Base-by-base conservation (phyloP, 257 asterid genomes). In the Gentiana dahurica region DNA sequence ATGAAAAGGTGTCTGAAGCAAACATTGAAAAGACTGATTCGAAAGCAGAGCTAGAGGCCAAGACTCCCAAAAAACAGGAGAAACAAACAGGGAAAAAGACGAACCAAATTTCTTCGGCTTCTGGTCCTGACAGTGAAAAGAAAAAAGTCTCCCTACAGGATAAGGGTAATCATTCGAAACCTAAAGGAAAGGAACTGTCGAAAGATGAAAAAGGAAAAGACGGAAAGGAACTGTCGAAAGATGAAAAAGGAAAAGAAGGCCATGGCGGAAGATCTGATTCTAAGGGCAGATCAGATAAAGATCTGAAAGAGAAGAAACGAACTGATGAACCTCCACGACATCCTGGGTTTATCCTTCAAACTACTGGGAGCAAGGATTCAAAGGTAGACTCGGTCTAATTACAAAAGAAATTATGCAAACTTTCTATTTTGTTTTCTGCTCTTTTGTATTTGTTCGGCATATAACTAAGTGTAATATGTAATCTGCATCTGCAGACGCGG, bases 321-420 rank as follows among this genome's bases (percentile, higher is more conserved):
- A 68, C 55, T 32, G 90, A 81, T 4, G 98, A 85, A 62, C 87
- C 77, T 62, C 96, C 98, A 54, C 71, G 87, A 59, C 95, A 84
- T 74, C 98, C 95, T 64, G 98, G 98, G 50, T 68, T 92, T 54
- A 51, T 88, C 76, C 77, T 92, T 71, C 94, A 74, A 67, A 92
- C 84, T 47, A 70, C 73, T 64, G 89, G 88, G 73, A 69, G 74
- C 81, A 85, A 73, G 67, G 93, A 68, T 66, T 70, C 80, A 47
- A 92, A 83, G 71, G 98, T 92, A 81, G 52, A 87, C 80, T 54
- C 35, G 58, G 36, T 7, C 34, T 39, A 36, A 55, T 49, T 41
- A 48, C 11, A 15, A 49, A 41, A 41, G 3, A 10, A 41, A 41
- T 41, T 10, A 5, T 41, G 9, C 6, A 5, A 5, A 41, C 6